These are phyloP conservation scores for Yarrowia divulgata DNA, from an alignment of 805 yeast genomes.

Conservation along the genomic window DNA sequence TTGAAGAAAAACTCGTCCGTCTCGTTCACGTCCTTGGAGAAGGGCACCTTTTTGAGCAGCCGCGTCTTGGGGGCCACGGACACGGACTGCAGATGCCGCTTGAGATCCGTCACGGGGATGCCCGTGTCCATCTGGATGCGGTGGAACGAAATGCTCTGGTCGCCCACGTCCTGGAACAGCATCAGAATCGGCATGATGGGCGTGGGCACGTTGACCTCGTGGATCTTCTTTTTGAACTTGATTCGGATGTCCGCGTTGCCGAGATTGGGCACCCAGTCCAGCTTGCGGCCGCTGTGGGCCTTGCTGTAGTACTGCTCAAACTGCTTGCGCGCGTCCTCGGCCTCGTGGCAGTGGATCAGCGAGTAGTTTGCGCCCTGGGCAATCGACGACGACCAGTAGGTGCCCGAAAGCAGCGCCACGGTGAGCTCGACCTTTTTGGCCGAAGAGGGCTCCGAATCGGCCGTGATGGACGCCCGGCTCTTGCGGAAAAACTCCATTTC, in stretches of 20 bases:
- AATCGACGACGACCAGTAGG: slow-evolving; percentile 71
- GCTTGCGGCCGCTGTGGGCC: slow-evolving; percentile 63
- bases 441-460: slow-evolving; percentile 14
- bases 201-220: slow-evolving; percentile 81
- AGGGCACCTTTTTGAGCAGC: slow-evolving; percentile 74
- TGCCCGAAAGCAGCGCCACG: slow-evolving; percentile 64
- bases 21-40: slow-evolving; percentile 71
- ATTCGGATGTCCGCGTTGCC: slow-evolving; percentile 84
- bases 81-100: slow-evolving; percentile 80
- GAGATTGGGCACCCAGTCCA: slow-evolving; percentile 82
- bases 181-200: slow-evolving; percentile 80
- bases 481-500: slow-evolving; percentile 54
- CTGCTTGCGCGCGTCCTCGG: slow-evolving; percentile 54
- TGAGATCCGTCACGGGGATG: slow-evolving; percentile 75
- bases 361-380: slow-evolving; percentile 44
- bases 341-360: slow-evolving; percentile 42
- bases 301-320: slow-evolving; percentile 62
- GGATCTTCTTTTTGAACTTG: slow-evolving; percentile 69
- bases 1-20: slow-evolving; percentile 73
- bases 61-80: slow-evolving; percentile 84
- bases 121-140: slow-evolving; percentile 71
- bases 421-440: slow-evolving; percentile 52
- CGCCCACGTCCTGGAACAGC: slow-evolving; percentile 66
- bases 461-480: slow-evolving; percentile 32
- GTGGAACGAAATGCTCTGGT: slow-evolving; percentile 59